A percentile compares a stretch with the other conserved stretches of the same genome.
phyloP scores from a whole-genome alignment of 768 basidiomycete genomes.

The Nidula microcarpa region DNA sequence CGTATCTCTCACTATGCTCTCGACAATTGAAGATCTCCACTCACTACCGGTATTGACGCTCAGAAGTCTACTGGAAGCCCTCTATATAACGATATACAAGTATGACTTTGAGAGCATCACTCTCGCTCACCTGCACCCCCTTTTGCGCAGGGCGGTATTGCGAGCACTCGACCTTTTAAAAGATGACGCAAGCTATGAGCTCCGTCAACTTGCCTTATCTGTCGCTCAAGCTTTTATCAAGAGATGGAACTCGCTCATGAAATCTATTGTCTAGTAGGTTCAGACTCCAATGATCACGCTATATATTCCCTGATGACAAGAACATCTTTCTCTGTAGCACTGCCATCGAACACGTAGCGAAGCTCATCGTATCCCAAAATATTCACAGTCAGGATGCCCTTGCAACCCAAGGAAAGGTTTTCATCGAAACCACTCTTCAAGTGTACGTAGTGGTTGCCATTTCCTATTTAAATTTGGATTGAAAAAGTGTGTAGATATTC shows the following conservation, averaged over 20 bases:
- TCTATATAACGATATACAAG: constrained; percentile 69
- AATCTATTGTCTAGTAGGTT: constrained; percentile 51
- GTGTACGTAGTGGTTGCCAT: constrained; percentile 28
- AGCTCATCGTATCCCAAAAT: constrained; percentile 43
- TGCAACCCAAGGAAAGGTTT: constrained; percentile 50
- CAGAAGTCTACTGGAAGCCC: constrained; percentile 59
- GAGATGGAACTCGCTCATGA: constrained; percentile 50
- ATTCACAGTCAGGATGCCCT: constrained; percentile 56
- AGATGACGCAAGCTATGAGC: constrained; percentile 58
- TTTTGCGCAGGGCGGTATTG: constrained; percentile 49
- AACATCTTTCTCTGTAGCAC: background rate
- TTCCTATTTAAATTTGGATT: background rate
- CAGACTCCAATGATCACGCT: background rate
- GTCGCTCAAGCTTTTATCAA: constrained; percentile 61
- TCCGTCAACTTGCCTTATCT: constrained; percentile 63
- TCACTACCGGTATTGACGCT: constrained; percentile 51
- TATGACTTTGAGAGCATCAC: constrained; percentile 61
- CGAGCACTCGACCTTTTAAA: constrained; percentile 48
- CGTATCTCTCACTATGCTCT: constrained; percentile 48
- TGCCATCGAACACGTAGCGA: constrained; percentile 41
- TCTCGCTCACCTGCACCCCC: constrained; percentile 50
- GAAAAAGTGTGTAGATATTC: constrained; percentile 40
- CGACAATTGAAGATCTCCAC: constrained; percentile 38
- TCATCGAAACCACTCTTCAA: constrained; percentile 49
- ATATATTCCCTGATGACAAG: background rate